These are phyloP conservation scores for Eustoma russellianum DNA, from an alignment of 257 asterid genomes.

Conservation along the genomic window DNA sequence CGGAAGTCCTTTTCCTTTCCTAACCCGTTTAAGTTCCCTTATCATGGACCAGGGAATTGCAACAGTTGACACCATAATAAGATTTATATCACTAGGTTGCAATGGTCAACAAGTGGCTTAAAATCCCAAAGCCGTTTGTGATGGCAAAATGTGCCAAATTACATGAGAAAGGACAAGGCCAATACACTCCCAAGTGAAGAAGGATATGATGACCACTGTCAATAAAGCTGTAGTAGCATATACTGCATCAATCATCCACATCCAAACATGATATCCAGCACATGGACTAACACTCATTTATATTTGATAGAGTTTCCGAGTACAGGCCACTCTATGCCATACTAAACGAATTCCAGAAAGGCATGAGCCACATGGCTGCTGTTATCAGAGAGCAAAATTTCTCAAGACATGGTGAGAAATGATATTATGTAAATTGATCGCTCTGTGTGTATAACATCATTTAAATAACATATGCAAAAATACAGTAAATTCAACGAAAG, in stretches of 20 bases:
- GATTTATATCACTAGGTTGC: no score
- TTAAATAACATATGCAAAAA: background rate
- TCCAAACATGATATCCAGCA: background rate
- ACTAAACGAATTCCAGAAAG: constrained; percentile 55
- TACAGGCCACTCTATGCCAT: constrained; percentile 37
- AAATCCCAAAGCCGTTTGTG: no score
- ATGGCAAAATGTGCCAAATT: no score
- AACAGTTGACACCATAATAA: no score
- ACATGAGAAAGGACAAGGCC: no score
- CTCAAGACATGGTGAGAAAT: background rate
- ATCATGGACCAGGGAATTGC: no score
- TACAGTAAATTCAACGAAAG: background rate
- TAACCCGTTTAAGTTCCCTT: no score
- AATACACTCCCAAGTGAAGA: no score
- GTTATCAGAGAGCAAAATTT: constrained; percentile 22
- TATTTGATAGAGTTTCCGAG: constrained; percentile 10
- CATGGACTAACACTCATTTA: background rate
- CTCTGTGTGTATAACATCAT: background rate
- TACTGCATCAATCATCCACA: background rate
- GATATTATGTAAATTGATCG: background rate
- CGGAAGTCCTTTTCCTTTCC: no score
- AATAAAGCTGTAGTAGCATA: no score
- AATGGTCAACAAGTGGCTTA: no score
- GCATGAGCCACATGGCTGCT: constrained; percentile 53
- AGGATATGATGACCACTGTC: no score